These are phyloP conservation scores for Lobosporangium transversale DNA, from an alignment of 192 early-diverging fungal genomes.

Conservation along the genomic window DNA sequence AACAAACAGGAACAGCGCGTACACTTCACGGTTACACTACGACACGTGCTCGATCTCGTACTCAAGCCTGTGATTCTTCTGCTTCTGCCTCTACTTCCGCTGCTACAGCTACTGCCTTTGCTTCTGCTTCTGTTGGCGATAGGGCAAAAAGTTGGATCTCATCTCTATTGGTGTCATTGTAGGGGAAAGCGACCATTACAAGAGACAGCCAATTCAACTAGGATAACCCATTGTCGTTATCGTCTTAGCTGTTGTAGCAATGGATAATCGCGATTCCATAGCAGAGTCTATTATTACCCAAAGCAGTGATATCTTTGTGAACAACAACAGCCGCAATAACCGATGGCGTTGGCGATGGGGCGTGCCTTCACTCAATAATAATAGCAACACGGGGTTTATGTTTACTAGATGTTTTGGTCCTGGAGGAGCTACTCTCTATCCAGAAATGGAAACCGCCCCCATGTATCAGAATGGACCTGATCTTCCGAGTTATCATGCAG, in stretches of 20 bases:
- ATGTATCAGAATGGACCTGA: slow-evolving; percentile 19
- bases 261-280: slow-evolving; percentile 2
- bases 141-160: too few relatives aligned
- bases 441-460: slow-evolving; percentile 26
- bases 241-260: too few relatives aligned
- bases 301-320: background rate
- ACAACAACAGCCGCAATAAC: background rate
- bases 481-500: slow-evolving; percentile 1
- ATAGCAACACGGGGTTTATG: too few relatives aligned
- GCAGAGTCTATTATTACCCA: background rate
- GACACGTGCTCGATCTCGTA: background rate
- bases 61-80: too few relatives aligned
- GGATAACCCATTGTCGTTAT: too few relatives aligned
- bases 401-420: too few relatives aligned
- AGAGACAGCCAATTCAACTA: background rate
- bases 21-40: background rate
- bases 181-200: background rate
- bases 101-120: too few relatives aligned
- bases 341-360: slow-evolving; percentile 12
- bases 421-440: background rate
- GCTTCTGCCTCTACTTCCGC: too few relatives aligned
- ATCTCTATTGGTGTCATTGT: too few relatives aligned
- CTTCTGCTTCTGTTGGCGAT: too few relatives aligned
- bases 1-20: too few relatives aligned
- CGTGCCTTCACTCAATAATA: too few relatives aligned